Conservation (phyloP, 169 alveolate species). For the Cryptosporidium muris region DNA sequence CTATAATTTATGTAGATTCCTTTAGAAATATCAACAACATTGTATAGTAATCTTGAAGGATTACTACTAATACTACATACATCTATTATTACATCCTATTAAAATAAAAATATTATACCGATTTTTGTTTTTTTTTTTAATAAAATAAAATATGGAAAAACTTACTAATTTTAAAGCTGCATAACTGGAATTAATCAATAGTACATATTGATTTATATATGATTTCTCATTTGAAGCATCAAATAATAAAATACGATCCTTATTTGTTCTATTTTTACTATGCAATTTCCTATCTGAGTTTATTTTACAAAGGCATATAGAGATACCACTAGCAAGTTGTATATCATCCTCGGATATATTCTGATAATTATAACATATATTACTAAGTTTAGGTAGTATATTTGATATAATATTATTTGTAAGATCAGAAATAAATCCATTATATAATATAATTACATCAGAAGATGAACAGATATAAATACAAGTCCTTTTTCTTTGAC, state of each 20-base stretch:
- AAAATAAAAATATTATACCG: background rate
- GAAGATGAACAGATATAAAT: conserved; percentile 37
- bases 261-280: conserved; percentile 11
- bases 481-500: conserved; percentile 9
- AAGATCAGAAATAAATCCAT: conserved; percentile 30
- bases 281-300: conserved; percentile 11
- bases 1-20: conserved; percentile 38
- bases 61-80: conserved; percentile 26
- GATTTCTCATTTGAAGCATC: conserved; percentile 57
- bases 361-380: background rate
- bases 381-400: background rate
- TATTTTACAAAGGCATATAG: conserved; percentile 43
- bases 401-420: conserved; percentile 16
- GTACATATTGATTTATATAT: conserved; percentile 51
- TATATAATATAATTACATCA: conserved; percentile 11
- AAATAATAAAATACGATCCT: conserved; percentile 29
- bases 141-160: background rate
- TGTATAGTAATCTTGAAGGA: conserved; percentile 45
- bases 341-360: conserved; percentile 18
- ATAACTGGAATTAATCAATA: conserved; percentile 35
- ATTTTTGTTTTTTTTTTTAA: background rate
- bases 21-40: conserved; percentile 44
- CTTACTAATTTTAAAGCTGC: conserved; percentile 66
- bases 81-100: conserved; percentile 41
- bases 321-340: conserved; percentile 19